Evolutionary conservation across 441 rosid species (phyloP).

Genomic region (Arabidopsis hybrid): DNA sequence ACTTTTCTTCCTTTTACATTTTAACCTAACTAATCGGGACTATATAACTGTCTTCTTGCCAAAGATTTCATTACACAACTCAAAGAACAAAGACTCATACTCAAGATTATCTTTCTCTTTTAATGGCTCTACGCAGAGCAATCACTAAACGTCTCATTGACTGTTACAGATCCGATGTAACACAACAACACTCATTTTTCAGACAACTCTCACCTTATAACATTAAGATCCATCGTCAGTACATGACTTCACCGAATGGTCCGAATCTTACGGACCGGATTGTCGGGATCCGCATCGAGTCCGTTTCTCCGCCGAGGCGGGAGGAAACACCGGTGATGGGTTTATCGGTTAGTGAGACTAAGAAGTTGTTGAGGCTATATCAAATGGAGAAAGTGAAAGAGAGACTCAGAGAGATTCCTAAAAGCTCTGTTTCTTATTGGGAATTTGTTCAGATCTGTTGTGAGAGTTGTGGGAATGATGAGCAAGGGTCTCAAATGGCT

Average conservation of each 20-base stretch:
- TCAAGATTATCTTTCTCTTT: constrained; percentile 20
- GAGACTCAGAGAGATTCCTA: constrained; percentile 53
- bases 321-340: constrained; percentile 30
- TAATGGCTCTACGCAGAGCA: constrained; percentile 63
- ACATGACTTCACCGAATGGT: constrained; percentile 41
- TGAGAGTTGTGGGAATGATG: constrained; percentile 51
- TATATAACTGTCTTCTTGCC: constrained; percentile 12
- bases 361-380: constrained; percentile 57
- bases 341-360: constrained; percentile 52
- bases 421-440: constrained; percentile 50
- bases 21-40: constrained; percentile 13
- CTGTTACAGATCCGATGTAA: constrained; percentile 37
- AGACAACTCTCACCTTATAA: constrained; percentile 11
- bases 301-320: constrained; percentile 42
- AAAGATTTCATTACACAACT: constrained; percentile 11
- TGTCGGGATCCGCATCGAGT: constrained; percentile 34
- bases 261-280: constrained; percentile 50
- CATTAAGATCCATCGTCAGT: constrained; percentile 48
- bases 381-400: constrained; percentile 54
- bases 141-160: constrained; percentile 51
- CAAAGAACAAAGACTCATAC: constrained; percentile 18
- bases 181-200: constrained; percentile 41
- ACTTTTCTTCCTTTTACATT: constrained; percentile 12
- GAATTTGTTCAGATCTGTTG: constrained; percentile 54
- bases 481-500: constrained; percentile 53